Percentiles rank a stretch among this genome's conserved stretches.
Conservation (phyloP, 2,329 filamentous ascomycete genomes). For the Xylariaceae sp. region DNA sequence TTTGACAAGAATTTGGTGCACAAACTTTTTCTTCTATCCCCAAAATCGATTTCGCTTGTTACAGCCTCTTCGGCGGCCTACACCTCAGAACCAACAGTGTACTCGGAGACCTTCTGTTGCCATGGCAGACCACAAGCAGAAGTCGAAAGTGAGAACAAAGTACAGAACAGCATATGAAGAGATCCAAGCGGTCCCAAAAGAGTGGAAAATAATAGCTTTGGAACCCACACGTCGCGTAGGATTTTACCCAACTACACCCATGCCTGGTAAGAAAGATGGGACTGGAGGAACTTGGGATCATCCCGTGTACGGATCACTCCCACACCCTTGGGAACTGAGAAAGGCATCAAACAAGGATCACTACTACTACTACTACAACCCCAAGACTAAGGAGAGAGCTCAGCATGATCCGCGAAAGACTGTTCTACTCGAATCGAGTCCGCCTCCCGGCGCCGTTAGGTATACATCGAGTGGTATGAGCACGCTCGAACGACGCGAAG, state of each 20-base stretch:
- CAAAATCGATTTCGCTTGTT: no score
- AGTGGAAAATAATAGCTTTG: background rate
- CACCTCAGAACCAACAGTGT: no score
- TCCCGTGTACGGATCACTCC: conserved; percentile 3
- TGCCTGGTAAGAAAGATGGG: background rate
- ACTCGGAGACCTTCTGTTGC: no score
- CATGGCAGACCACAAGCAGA: no score
- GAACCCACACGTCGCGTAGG: background rate
- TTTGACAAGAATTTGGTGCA: no score
- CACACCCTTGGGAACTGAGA: conserved; percentile 5
- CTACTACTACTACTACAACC: conserved; percentile 6
- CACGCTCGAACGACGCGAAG: background rate
- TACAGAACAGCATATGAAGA: background rate
- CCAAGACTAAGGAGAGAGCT: background rate
- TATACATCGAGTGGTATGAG: conserved; percentile 1
- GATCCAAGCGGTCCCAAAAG: background rate
- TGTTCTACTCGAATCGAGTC: background rate
- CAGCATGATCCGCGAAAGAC: conserved; percentile 4
- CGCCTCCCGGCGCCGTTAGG: conserved; percentile 1
- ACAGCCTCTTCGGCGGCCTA: no score
- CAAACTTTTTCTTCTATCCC: no score
- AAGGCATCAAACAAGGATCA: background rate
- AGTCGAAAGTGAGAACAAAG: background rate
- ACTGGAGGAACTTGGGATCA: conserved; percentile 1
- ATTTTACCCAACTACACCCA: background rate